These are phyloP conservation scores for Podaxis sp. DNA, from an alignment of 768 basidiomycete genomes.

Conservation along the genomic window DNA sequence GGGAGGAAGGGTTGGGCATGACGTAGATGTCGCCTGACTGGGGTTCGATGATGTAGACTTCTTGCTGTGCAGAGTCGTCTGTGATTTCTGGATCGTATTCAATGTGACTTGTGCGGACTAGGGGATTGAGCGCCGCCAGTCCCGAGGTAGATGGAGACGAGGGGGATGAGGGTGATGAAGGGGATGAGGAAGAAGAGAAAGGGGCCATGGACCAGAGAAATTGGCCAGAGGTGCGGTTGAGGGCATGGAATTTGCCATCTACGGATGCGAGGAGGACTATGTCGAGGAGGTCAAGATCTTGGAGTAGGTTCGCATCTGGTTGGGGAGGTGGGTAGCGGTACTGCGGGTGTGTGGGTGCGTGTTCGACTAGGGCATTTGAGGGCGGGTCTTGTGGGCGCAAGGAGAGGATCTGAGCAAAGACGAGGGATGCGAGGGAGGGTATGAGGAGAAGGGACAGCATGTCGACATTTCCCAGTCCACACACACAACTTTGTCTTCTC, in stretches of 20 bases:
- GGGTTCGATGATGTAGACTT: conserved; percentile 92
- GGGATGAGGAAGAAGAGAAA: conserved; percentile 35
- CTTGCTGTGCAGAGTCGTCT: conserved; percentile 53
- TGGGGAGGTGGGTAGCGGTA: conserved; percentile 1
- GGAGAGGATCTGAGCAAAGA: neutral
- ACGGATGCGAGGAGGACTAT: conserved; percentile 89
- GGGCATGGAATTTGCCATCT: conserved; percentile 92
- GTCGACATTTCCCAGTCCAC: neutral
- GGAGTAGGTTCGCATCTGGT: conserved; percentile 13
- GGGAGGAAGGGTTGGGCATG: conserved; percentile 62
- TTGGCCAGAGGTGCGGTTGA: conserved; percentile 82
- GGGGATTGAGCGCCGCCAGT: conserved; percentile 63
- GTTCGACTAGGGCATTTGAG: conserved; percentile 5
- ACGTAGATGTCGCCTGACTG: conserved; percentile 94
- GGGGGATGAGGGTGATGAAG: conserved; percentile 19
- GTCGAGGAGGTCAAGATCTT: conserved; percentile 68
- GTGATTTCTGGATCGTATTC: conserved; percentile 55
- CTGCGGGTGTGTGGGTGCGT: neutral
- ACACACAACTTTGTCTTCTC: neutral
- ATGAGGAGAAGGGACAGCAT: conserved; percentile 7
- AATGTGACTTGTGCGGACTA: conserved; percentile 69
- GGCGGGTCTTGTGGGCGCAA: neutral
- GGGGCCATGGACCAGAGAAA: conserved; percentile 88
- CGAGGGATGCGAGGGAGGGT: neutral
- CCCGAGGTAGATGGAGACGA: conserved; percentile 23